Evolutionary conservation across 2,329 filamentous ascomycete species (phyloP).

Genomic region (Microdochium bolleyi): DNA sequence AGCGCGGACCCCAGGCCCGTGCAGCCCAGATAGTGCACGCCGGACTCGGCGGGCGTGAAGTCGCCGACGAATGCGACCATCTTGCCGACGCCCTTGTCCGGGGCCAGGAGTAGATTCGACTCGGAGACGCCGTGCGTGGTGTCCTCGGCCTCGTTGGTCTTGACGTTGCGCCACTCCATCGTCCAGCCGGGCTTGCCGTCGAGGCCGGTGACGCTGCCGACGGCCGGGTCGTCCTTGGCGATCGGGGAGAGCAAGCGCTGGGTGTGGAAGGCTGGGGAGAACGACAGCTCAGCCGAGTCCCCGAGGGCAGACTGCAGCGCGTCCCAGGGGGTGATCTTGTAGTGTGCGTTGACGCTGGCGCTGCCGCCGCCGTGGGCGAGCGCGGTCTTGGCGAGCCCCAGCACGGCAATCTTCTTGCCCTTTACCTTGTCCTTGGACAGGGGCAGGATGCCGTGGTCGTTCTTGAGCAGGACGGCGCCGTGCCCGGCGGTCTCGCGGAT

Average conservation of each 20-base stretch:
- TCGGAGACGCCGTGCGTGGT: constrained; percentile 13
- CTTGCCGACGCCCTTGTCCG: constrained; percentile 17
- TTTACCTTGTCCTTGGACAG: constrained; percentile 31
- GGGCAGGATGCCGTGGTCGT: constrained; percentile 47
- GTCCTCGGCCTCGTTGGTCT: constrained; percentile 13
- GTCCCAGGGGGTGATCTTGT: constrained; percentile 8
- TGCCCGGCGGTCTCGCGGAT: constrained; percentile 47
- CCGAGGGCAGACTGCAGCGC: constrained; percentile 5
- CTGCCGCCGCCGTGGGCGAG: constrained; percentile 9
- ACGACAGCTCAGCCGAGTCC: constrained; percentile 8
- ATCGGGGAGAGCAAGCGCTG: constrained; percentile 11
- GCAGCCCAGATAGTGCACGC: constrained; percentile 21
- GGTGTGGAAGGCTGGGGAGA: constrained; percentile 12
- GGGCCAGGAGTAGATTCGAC: constrained; percentile 14
- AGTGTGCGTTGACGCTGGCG: constrained; percentile 7
- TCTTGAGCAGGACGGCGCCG: constrained; percentile 57
- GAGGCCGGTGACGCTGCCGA: constrained; percentile 18
- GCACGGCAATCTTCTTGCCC: constrained; percentile 8
- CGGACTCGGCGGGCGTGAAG: constrained; percentile 20
- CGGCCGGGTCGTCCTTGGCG: constrained; percentile 8
- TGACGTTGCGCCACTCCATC: constrained; percentile 17
- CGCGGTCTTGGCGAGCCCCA: constrained; percentile 9
- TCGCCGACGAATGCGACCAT: constrained; percentile 19
- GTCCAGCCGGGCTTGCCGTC: constrained; percentile 24
- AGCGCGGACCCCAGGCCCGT: constrained; percentile 21